Percentiles rank a stretch among this genome's conserved stretches.
phyloP scores from a whole-genome alignment of 345 rosid species.

The Bruguiera sexangula region DNA sequence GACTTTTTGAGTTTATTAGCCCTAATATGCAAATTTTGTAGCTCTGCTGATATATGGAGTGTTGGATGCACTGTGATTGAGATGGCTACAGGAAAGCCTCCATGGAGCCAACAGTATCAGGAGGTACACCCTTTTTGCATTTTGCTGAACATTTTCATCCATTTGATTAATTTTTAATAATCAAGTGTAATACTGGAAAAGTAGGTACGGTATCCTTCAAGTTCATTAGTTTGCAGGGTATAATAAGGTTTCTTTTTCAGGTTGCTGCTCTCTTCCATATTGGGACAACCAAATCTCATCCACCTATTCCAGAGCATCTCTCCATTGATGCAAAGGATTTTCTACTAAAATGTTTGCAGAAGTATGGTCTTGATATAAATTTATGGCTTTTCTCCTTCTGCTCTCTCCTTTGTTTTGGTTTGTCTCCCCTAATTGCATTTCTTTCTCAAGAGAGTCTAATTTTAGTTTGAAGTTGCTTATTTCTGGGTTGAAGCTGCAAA shows the following conservation, averaged over 20 bases:
- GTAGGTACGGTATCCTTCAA: neutral
- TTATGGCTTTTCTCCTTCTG: constrained; percentile 1
- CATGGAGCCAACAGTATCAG: constrained; percentile 40
- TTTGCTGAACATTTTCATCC: constrained; percentile 12
- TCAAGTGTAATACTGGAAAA: neutral
- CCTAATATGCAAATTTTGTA: constrained; percentile 18
- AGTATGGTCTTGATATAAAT: constrained; percentile 15
- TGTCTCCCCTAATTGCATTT: neutral
- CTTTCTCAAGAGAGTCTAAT: neutral
- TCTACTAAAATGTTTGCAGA: constrained; percentile 32
- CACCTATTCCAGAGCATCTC: constrained; percentile 33
- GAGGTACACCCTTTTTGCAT: constrained; percentile 25
- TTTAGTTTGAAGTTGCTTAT: constrained; percentile 6
- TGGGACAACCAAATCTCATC: constrained; percentile 36
- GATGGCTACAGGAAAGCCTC: constrained; percentile 37
- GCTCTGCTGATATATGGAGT: constrained; percentile 37
- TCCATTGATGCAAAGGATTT: constrained; percentile 32
- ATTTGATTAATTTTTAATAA: constrained; percentile 1
- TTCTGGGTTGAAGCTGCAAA: neutral
- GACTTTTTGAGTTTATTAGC: constrained; percentile 18
- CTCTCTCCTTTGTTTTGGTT: neutral
- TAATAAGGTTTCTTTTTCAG: constrained; percentile 14
- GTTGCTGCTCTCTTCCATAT: constrained; percentile 38
- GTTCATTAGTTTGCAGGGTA: constrained; percentile 16
- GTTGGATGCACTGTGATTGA: constrained; percentile 37